These are phyloP conservation scores for Beauveria australis DNA, from an alignment of 2,329 filamentous ascomycete species.

Conservation along the genomic window DNA sequence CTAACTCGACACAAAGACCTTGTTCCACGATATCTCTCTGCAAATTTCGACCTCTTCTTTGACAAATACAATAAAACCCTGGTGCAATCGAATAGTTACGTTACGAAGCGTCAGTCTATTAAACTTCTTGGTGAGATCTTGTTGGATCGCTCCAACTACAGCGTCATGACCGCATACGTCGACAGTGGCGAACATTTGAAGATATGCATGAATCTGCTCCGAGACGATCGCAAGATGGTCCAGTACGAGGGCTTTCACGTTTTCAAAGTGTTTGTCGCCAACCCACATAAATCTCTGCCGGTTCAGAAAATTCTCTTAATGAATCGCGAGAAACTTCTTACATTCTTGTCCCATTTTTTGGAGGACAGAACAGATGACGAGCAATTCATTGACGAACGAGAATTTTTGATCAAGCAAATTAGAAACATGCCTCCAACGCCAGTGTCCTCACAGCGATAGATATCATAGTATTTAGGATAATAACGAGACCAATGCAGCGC, in stretches of 20 bases:
- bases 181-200: conserved; percentile 93
- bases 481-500: not conserved
- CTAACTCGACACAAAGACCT: conserved; percentile 89
- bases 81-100: conserved; percentile 89
- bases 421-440: conserved; percentile 55
- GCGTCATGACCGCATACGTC: conserved; percentile 95
- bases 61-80: conserved; percentile 78
- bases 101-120: conserved; percentile 96
- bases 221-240: conserved; percentile 96
- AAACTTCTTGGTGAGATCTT: conserved; percentile 93
- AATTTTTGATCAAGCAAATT: conserved; percentile 95
- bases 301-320: conserved; percentile 94
- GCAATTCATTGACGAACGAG: conserved; percentile 96
- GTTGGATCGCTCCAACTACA: conserved; percentile 91
- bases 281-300: conserved; percentile 93
- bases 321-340: conserved; percentile 84
- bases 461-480: not conserved
- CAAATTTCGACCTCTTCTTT: conserved; percentile 93
- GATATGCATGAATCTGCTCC: conserved; percentile 93
- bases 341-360: conserved; percentile 83
- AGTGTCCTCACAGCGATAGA: conserved; percentile 40
- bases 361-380: conserved; percentile 95
- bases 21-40: conserved; percentile 76
- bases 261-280: conserved; percentile 99
- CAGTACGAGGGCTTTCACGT: conserved; percentile 99